These are phyloP conservation scores for Cryptosporidium viatorum DNA, from an alignment of 169 alveolate genomes.

Conservation along the genomic window DNA sequence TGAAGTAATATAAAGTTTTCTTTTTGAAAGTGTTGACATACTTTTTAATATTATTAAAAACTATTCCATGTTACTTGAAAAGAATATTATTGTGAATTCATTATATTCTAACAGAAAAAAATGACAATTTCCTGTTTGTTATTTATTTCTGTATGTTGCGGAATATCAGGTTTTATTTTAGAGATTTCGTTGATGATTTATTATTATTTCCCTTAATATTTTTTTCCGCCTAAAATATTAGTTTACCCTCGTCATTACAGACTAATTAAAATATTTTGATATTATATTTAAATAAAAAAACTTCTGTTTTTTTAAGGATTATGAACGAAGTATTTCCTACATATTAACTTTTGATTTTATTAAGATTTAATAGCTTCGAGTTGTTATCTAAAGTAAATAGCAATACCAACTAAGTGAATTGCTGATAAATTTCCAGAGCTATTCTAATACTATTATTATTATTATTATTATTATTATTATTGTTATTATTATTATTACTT, in stretches of 20 bases:
- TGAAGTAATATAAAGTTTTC: constrained; percentile 52
- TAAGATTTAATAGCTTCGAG: not conserved
- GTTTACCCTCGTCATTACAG: not conserved
- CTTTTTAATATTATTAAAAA: not conserved
- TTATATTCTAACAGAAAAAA: not conserved
- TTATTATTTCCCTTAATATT: not conserved
- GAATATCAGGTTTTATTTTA: not conserved
- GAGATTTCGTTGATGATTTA: not conserved
- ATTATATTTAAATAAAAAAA: not conserved
- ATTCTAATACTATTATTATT: not conserved
- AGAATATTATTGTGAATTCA: not conserved
- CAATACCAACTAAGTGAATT: not conserved
- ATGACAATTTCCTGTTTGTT: not conserved
- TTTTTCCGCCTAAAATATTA: not conserved
- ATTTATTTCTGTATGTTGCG: not conserved
- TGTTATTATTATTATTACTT: too few relatives aligned
- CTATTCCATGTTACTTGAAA: not conserved
- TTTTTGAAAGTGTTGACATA: constrained; percentile 13
- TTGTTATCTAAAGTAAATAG: not conserved
- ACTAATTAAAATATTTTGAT: not conserved
- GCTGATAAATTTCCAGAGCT: not conserved
- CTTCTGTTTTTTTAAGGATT: not conserved
- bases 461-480: too few relatives aligned
- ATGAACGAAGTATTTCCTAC: not conserved
- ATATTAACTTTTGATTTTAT: not conserved